phyloP scores from a whole-genome alignment of 441 rosid genomes.

The Eruca vesicaria region DNA sequence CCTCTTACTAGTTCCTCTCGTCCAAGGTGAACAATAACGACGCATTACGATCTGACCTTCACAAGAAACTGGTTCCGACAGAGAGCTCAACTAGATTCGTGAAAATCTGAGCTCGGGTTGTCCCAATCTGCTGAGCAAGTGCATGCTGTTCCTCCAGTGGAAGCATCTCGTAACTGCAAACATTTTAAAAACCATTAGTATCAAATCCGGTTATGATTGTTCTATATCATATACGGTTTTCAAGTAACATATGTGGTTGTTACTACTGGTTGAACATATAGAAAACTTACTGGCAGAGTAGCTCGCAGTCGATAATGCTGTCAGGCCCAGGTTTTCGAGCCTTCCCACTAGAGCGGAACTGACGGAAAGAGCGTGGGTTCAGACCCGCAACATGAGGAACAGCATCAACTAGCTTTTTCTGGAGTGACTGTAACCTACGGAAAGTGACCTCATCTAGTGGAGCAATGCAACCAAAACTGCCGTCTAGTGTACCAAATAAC shows the following conservation, averaged over 20 bases:
- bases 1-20: background rate
- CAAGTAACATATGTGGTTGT: background rate
- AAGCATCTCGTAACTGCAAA: slow-evolving; percentile 90
- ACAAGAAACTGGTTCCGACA: slow-evolving; percentile 86
- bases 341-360: slow-evolving; percentile 74
- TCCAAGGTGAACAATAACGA: slow-evolving; percentile 25
- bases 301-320: slow-evolving; percentile 91
- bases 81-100: slow-evolving; percentile 80
- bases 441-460: slow-evolving; percentile 97
- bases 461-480: slow-evolving; percentile 92
- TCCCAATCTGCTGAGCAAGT: slow-evolving; percentile 83
- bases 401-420: slow-evolving; percentile 86
- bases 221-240: background rate
- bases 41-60: slow-evolving; percentile 27
- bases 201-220: background rate
- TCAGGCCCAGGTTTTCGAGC: slow-evolving; percentile 97
- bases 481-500: slow-evolving; percentile 91
- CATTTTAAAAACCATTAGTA: slow-evolving; percentile 12
- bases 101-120: slow-evolving; percentile 77
- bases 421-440: slow-evolving; percentile 91
- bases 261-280: background rate
- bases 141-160: slow-evolving; percentile 90
- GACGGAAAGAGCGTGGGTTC: slow-evolving; percentile 94
- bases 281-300: slow-evolving; percentile 82
- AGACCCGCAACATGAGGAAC: slow-evolving; percentile 95